phyloP scores from a whole-genome alignment of 2,329 filamentous ascomycete genomes.

The Epicoccum nigrum region DNA sequence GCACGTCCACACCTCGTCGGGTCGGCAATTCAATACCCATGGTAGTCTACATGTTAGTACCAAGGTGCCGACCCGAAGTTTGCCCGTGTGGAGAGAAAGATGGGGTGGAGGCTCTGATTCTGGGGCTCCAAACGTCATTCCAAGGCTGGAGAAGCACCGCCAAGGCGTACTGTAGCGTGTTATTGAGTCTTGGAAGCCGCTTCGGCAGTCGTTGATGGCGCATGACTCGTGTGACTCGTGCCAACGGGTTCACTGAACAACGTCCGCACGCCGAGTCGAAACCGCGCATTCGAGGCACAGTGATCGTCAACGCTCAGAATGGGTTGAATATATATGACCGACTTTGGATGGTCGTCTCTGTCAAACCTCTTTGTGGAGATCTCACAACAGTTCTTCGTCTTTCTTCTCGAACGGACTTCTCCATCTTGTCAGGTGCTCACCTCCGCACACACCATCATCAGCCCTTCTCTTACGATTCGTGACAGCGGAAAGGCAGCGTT shows the following conservation, averaged over 20 bases:
- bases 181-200: slow-evolving; percentile 23
- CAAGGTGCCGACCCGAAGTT: slow-evolving; percentile 27
- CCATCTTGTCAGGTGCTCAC: background rate
- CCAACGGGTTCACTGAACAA: background rate
- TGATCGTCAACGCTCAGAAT: background rate
- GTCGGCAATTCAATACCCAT: slow-evolving; percentile 7
- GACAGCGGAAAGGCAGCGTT: slow-evolving; percentile 7
- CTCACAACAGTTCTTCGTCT: background rate
- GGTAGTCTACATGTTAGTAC: slow-evolving; percentile 1
- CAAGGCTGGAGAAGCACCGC: slow-evolving; percentile 23
- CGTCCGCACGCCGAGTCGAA: background rate
- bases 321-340: background rate
- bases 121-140: slow-evolving; percentile 25
- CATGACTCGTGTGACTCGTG: slow-evolving; percentile 17
- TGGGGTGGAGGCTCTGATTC: slow-evolving; percentile 7
- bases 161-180: slow-evolving; percentile 26
- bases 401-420: background rate
- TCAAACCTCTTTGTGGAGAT: background rate
- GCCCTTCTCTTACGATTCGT: slow-evolving; percentile 7
- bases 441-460: slow-evolving; percentile 2
- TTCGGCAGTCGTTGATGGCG: slow-evolving; percentile 4
- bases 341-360: background rate
- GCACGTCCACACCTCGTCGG: slow-evolving; percentile 9
- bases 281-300: background rate
- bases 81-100: slow-evolving; percentile 26